Base-by-base conservation (phyloP, 169 alveolate species). In the Plasmodium relictum region DNA sequence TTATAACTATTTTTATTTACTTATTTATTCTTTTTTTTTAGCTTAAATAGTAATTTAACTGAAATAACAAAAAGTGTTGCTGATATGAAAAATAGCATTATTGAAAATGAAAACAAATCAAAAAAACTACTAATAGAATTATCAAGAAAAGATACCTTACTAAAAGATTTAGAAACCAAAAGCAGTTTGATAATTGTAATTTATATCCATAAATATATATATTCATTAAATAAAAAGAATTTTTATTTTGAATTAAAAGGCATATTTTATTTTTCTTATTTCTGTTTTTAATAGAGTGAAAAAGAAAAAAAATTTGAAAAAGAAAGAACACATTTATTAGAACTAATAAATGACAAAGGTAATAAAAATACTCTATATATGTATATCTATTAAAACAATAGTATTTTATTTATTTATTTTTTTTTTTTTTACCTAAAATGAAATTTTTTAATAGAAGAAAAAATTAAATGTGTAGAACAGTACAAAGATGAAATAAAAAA, bases 401-500 rank as follows among this genome's bases (percentile, higher is more conserved):
- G 12, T 59, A 24, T 20, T 31, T 59, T 58, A 37, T 18, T 5
- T 72, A 12, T 50, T 54, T 54, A 37, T 24, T 41, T 50, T 41
- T 52, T 56, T 59, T 16, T 42, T 72, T 50, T 18, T 59, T 6
- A 3, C 8, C 39, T 31, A 8, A n/a, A 52, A n/a, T 54, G 16
- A 16, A 14, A 41, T n/a, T n/a, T 18, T 37, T 44, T 31, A 16
- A 9, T 9, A 78, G 89, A 65, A 14, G 89, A 66, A n/a, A 50
- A 78, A 10, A 39, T 44, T 3, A 52, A 48, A 39, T 63, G 45
- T 26, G 56, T 58, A 20, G 44, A 78, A 42, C 71, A 45, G 6
- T 78, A 78, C 69, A 78, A 78, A 16, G 89, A 78, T 10, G 89
- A 78, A 50, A 63, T 78, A 10, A 78, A 78, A 65, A 50, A 26